phyloP scores from a whole-genome alignment of 257 asterid species.

The Scutellaria minor region DNA sequence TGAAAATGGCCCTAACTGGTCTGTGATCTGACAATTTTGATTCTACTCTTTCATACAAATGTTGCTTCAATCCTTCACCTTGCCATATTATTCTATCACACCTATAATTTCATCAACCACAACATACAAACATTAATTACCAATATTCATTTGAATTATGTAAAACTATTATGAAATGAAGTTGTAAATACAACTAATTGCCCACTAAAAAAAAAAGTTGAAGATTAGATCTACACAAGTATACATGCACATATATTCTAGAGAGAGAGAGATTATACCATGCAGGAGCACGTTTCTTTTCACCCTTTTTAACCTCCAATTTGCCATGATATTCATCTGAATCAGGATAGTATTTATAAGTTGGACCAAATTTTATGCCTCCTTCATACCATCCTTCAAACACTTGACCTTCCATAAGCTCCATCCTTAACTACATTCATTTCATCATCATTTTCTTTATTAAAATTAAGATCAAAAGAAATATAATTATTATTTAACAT shows the following conservation, averaged over 20 bases:
- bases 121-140: too few species aligned
- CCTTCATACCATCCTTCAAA: conserved; percentile 74
- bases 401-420: conserved; percentile 58
- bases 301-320: conserved; percentile 39
- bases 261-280: conserved; percentile 44
- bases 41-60: conserved; percentile 56
- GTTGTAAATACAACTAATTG: too few species aligned
- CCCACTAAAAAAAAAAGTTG: too few species aligned
- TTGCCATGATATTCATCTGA: conserved; percentile 60
- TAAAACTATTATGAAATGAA: too few species aligned
- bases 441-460: background rate
- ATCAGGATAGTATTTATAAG: conserved; percentile 58
- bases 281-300: conserved; percentile 70
- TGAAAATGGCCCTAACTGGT: conserved; percentile 63
- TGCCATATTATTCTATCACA: conserved; percentile 75
- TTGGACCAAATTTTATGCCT: conserved; percentile 61
- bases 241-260: too few species aligned
- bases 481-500: background rate
- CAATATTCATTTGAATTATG: too few species aligned
- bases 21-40: conserved; percentile 71
- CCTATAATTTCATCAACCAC: conserved; percentile 36
- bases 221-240: too few species aligned
- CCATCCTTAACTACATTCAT: conserved; percentile 50
- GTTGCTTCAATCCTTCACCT: conserved; percentile 64
- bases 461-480: background rate